A percentile compares a stretch with the other conserved stretches of the same genome.
Conservation (phyloP, 148 eudicot genomes). For the Chenopodium album region DNA sequence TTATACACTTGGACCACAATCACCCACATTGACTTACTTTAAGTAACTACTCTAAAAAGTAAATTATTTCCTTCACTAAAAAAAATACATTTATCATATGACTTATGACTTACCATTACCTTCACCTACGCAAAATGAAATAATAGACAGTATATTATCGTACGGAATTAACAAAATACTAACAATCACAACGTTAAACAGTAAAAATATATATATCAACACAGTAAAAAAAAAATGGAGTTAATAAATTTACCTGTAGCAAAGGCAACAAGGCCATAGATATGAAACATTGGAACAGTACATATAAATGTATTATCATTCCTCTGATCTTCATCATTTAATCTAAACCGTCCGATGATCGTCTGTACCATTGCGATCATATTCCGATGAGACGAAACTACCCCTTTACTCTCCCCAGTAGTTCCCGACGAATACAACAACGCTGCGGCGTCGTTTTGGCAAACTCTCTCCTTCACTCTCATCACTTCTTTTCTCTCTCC, state of each 20-base stretch:
- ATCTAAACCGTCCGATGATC: slow-evolving; percentile 37
- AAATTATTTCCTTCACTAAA: too few species aligned
- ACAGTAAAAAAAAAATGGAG: background rate
- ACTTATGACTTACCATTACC: too few species aligned
- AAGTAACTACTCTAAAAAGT: too few species aligned
- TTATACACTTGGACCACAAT: too few species aligned
- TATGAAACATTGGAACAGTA: slow-evolving; percentile 95
- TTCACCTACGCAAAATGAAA: too few species aligned
- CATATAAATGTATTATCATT: slow-evolving; percentile 47
- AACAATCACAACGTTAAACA: background rate
- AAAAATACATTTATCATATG: too few species aligned
- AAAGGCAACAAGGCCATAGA: slow-evolving; percentile 79
- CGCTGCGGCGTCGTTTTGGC: slow-evolving; percentile 72
- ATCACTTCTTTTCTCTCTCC: slow-evolving; percentile 21
- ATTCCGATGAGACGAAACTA: slow-evolving; percentile 72
- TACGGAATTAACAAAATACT: too few species aligned
- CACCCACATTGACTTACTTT: too few species aligned
- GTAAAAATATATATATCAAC: background rate
- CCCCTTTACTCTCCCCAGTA: slow-evolving; percentile 94
- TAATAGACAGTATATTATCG: too few species aligned
- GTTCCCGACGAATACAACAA: slow-evolving; percentile 92
- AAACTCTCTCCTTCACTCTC: slow-evolving; percentile 52
- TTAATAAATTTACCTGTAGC: slow-evolving; percentile 42
- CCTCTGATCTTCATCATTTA: slow-evolving; percentile 17
- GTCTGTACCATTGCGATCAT: slow-evolving; percentile 79